phyloP scores from a whole-genome alignment of 257 asterid genomes.

The Solanum dulcamara region DNA sequence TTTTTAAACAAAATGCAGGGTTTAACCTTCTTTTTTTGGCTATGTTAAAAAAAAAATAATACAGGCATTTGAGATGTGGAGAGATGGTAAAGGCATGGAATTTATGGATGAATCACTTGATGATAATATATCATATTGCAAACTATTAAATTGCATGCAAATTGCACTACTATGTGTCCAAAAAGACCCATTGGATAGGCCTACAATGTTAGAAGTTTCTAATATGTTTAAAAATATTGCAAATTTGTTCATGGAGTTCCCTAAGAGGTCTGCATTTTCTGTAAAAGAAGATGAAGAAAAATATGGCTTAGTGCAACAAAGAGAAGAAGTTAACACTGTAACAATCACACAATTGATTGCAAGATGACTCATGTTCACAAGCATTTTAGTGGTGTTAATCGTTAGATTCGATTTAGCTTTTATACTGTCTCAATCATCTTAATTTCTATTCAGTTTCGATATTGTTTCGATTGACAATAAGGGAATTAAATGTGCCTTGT shows the following conservation, averaged over 20 bases:
- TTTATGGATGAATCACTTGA: conserved; percentile 19
- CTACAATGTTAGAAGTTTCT: conserved; percentile 22
- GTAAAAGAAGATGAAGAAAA: background rate
- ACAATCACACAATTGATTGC: background rate
- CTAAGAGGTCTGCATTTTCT: conserved; percentile 18
- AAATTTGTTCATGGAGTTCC: background rate
- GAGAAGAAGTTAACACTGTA: background rate
- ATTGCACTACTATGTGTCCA: conserved; percentile 29
- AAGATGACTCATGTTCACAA: background rate
- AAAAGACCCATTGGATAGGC: conserved; percentile 15
- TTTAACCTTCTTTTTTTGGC: background rate
- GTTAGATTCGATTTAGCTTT: too few species aligned
- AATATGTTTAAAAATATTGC: conserved; percentile 13
- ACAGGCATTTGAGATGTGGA: conserved; percentile 26
- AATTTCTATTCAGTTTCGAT: too few species aligned
- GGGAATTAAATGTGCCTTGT: too few species aligned
- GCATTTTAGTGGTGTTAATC: too few species aligned
- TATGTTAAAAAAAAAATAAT: background rate
- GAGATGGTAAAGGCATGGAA: conserved; percentile 1
- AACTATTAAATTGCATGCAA: conserved; percentile 17
- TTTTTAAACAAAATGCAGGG: background rate
- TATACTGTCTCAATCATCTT: too few species aligned
- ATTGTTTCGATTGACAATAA: too few species aligned
- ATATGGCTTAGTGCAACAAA: background rate
- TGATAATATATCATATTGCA: conserved; percentile 8